Conservation (phyloP, 2,329 filamentous ascomycete genomes). For the Elsinoe batatas region DNA sequence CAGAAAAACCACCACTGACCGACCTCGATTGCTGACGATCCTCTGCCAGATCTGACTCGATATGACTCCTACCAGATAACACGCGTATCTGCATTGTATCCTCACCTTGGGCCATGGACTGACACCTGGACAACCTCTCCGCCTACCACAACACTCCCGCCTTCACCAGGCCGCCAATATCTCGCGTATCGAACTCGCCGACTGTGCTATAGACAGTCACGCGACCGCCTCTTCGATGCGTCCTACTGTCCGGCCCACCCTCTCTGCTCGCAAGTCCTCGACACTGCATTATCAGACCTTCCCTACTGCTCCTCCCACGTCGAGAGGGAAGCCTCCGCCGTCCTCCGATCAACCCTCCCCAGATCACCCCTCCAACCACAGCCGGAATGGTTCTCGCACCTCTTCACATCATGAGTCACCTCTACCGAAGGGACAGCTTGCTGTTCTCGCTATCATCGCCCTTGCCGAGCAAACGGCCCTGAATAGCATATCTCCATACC, state of each 20-base stretch:
- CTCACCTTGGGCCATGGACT: neutral
- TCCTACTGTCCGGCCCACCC: conserved; percentile 16
- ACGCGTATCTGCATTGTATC: neutral
- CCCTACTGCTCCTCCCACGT: conserved; percentile 56
- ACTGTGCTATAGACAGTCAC: neutral
- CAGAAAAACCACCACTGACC: conserved; percentile 4
- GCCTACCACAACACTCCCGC: neutral
- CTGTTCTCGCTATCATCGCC: conserved; percentile 76
- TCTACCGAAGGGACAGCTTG: conserved; percentile 71
- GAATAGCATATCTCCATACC: conserved; percentile 91
- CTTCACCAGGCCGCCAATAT: too few species aligned
- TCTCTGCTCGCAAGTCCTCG: conserved; percentile 39
- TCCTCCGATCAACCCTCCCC: conserved; percentile 22
- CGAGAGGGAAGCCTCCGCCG: conserved; percentile 41
- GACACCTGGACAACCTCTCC: neutral
- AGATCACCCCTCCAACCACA: conserved; percentile 20
- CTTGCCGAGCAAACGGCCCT: conserved; percentile 91
- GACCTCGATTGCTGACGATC: neutral
- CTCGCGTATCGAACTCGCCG: neutral
- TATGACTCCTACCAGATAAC: neutral
- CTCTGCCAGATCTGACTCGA: conserved; percentile 9
- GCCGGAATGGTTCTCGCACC: conserved; percentile 26
- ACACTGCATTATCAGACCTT: conserved; percentile 71
- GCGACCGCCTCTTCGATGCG: conserved; percentile 10
- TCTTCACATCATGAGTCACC: conserved; percentile 52